phyloP scores from a whole-genome alignment of 164 flowering plant genomes.

The Vitis rupestris region DNA sequence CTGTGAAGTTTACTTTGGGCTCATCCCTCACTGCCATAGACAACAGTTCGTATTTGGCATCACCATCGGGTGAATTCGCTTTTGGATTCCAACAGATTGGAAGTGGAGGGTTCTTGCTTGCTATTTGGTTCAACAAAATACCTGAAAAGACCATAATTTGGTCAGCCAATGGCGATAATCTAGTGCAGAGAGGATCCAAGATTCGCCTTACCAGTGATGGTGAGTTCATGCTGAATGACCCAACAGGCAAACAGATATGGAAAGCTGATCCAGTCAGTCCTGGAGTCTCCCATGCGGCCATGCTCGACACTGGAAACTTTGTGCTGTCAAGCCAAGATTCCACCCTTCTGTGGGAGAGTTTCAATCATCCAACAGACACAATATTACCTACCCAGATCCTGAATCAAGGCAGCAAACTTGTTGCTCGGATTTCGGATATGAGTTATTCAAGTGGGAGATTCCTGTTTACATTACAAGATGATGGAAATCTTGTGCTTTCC shows the following conservation, averaged over 20 bases:
- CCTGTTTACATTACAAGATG: constrained; percentile 11
- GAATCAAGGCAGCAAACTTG: background rate
- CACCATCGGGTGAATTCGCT: constrained; percentile 39
- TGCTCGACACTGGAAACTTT: constrained; percentile 48
- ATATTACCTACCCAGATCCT: constrained; percentile 35
- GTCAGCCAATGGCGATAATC: constrained; percentile 22
- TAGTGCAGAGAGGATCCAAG: constrained; percentile 23
- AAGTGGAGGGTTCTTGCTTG: constrained; percentile 14
- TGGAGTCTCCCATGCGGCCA: constrained; percentile 14
- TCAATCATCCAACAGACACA: constrained; percentile 36
- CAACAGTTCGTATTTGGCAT: constrained; percentile 19
- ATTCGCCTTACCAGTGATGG: constrained; percentile 16
- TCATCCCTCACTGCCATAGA: constrained; percentile 17
- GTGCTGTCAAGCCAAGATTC: constrained; percentile 11
- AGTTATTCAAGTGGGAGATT: constrained; percentile 39
- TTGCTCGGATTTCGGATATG: constrained; percentile 16
- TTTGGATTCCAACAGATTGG: constrained; percentile 33
- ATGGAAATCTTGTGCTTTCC: constrained; percentile 27
- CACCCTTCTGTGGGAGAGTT: constrained; percentile 33
- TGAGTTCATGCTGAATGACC: constrained; percentile 26
- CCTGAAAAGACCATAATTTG: constrained; percentile 33
- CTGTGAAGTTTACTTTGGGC: constrained; percentile 7
- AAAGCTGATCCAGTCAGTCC: background rate
- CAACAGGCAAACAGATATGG: constrained; percentile 31
- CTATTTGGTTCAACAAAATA: constrained; percentile 38